Conservation (phyloP, 1,139 yeast species). For the Schwanniomyces etchellsii region DNA sequence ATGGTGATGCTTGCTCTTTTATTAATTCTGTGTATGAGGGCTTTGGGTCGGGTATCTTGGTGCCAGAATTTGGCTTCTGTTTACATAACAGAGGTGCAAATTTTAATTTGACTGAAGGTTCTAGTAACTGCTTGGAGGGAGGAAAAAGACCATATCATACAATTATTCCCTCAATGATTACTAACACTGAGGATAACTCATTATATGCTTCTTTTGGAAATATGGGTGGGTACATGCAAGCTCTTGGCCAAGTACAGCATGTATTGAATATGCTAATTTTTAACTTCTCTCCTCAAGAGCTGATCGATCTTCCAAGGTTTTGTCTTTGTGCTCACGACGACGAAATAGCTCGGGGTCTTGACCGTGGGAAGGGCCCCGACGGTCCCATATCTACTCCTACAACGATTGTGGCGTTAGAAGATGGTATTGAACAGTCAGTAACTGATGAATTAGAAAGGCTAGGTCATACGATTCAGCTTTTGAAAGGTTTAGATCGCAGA, state of each 20-base stretch:
- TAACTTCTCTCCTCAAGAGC: conserved; percentile 66
- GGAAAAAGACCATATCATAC: conserved; percentile 80
- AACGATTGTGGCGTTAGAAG: conserved; percentile 62
- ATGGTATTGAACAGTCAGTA: conserved; percentile 46
- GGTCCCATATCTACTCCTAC: conserved; percentile 60
- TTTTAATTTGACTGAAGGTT: conserved; percentile 56
- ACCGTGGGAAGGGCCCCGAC: conserved; percentile 55
- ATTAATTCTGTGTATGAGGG: conserved; percentile 69
- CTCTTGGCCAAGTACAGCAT: conserved; percentile 81
- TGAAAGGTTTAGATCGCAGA: conserved; percentile 43
- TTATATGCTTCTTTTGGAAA: conserved; percentile 73
- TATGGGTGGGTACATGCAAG: conserved; percentile 89
- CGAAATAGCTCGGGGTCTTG: conserved; percentile 22
- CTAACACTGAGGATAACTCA: conserved; percentile 20
- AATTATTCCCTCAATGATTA: conserved; percentile 75
- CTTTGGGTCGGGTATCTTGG: conserved; percentile 72
- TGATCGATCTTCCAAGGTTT: conserved; percentile 72
- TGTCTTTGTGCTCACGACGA: conserved; percentile 52
- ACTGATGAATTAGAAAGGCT: conserved; percentile 37
- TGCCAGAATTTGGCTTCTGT: conserved; percentile 62
- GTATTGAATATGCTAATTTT: conserved; percentile 60
- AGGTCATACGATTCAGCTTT: conserved; percentile 53
- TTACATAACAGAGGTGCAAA: conserved; percentile 76
- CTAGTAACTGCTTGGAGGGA: conserved; percentile 60
- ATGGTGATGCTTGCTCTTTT: conserved; percentile 80